phyloP scores from a whole-genome alignment of 495 filamentous ascomycete species.

The Cetradonia linearis region DNA sequence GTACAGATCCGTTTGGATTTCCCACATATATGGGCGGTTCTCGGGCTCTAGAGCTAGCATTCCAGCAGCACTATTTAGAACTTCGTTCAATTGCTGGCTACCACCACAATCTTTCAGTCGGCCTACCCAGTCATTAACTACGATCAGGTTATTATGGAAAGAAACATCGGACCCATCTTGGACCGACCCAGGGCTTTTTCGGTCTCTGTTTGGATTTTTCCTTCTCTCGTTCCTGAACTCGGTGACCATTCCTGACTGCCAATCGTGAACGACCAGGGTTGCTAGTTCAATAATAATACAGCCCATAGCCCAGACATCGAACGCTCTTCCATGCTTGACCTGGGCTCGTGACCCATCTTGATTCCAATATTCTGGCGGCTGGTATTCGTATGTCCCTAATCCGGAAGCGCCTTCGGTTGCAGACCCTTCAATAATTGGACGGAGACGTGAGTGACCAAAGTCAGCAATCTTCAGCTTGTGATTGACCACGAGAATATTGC shows the following conservation, averaged over 20 bases:
- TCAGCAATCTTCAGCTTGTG: conserved; percentile 18
- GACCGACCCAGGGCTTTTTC: conserved; percentile 12
- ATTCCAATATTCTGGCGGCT: conserved; percentile 19
- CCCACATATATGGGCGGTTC: conserved; percentile 18
- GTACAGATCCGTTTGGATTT: conserved; percentile 20
- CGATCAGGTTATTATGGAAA: conserved; percentile 15
- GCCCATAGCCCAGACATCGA: conserved; percentile 20
- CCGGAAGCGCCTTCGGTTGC: conserved; percentile 13
- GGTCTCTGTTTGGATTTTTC: conserved; percentile 12
- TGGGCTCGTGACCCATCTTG: conserved; percentile 17
- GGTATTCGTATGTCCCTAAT: conserved; percentile 20
- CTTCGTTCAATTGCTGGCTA: conserved; percentile 12
- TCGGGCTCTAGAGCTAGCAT: conserved; percentile 15
- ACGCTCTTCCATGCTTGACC: conserved; percentile 15
- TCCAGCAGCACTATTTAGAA: conserved; percentile 13
- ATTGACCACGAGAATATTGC: conserved; percentile 18
- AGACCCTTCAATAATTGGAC: conserved; percentile 18
- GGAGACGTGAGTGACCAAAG: conserved; percentile 19
- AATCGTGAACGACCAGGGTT: conserved; percentile 14
- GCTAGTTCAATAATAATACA: conserved; percentile 20
- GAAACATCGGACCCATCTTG: conserved; percentile 10
- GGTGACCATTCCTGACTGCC: conserved; percentile 13
- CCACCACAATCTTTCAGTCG: conserved; percentile 11
- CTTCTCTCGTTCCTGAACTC: conserved; percentile 9
- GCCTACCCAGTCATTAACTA: conserved; percentile 15